Evolutionary conservation across 2,329 filamentous ascomycete species (phyloP).

Genomic region (Alternaria arbusti): DNA sequence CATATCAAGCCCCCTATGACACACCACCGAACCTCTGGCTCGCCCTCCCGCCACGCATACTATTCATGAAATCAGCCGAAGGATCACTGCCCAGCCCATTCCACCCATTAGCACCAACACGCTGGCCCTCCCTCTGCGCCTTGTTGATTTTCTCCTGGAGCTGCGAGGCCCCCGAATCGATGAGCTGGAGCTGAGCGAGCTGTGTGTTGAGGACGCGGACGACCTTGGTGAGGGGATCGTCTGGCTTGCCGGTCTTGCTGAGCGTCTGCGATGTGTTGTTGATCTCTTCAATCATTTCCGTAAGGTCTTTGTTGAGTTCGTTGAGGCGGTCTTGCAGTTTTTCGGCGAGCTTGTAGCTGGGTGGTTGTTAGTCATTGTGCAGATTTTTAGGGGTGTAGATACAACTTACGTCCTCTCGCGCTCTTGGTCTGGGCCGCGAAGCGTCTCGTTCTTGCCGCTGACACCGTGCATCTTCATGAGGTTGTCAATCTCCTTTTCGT

Average conservation of each 20-base stretch:
- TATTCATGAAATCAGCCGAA: constrained; percentile 88
- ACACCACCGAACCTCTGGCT: constrained; percentile 43
- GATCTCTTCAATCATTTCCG: constrained; percentile 98
- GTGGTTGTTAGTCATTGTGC: constrained; percentile 2
- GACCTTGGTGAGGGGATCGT: constrained; percentile 76
- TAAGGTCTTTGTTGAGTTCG: constrained; percentile 90
- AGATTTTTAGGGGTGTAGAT: neutral
- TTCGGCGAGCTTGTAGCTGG: constrained; percentile 85
- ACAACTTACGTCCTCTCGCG: constrained; percentile 80
- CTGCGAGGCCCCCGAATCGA: constrained; percentile 82
- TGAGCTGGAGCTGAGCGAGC: constrained; percentile 88
- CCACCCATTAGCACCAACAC: constrained; percentile 58
- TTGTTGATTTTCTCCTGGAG: constrained; percentile 82
- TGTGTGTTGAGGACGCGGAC: constrained; percentile 94
- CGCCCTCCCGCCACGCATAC: constrained; percentile 70
- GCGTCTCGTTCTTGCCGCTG: constrained; percentile 64
- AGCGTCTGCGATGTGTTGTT: constrained; percentile 89
- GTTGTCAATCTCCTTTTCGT: constrained; percentile 89
- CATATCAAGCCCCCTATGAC: constrained; percentile 16
- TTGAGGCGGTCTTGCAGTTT: constrained; percentile 88
- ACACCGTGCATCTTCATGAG: constrained; percentile 88
- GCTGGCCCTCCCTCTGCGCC: constrained; percentile 78
- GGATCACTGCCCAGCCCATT: constrained; percentile 68
- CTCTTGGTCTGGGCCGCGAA: constrained; percentile 91
- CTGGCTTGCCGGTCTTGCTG: constrained; percentile 83